Percentiles rank a stretch among this genome's conserved stretches.
Conservation (phyloP, 805 yeast species). For the Ogataea paraovalis region DNA sequence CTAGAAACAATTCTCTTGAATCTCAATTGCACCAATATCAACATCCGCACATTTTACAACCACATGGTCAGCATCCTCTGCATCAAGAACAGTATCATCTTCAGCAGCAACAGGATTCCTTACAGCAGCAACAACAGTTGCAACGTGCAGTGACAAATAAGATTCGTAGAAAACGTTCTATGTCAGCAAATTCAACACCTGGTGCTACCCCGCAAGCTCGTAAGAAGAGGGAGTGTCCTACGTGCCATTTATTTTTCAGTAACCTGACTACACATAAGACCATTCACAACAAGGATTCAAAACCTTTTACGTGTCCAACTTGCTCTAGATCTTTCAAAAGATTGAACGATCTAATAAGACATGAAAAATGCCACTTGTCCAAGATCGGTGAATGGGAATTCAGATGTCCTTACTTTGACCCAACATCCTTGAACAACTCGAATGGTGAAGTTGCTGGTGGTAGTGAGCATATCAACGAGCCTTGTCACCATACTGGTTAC, state of each 20-base stretch:
- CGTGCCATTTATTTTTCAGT: slow-evolving; percentile 50
- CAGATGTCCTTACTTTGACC: slow-evolving; percentile 74
- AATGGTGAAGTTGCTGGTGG: neutral
- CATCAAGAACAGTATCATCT: neutral
- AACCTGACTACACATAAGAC: slow-evolving; percentile 82
- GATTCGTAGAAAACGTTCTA: slow-evolving; percentile 4
- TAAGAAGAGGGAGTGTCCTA: slow-evolving; percentile 35
- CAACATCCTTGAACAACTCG: slow-evolving; percentile 4
- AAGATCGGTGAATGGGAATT: slow-evolving; percentile 66
- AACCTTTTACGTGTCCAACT: slow-evolving; percentile 75
- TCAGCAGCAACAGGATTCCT: neutral
- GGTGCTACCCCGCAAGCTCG: slow-evolving; percentile 18
- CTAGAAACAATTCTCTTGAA: slow-evolving; percentile 8
- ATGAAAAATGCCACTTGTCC: slow-evolving; percentile 80
- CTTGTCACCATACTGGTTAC: slow-evolving; percentile 79
- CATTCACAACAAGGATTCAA: slow-evolving; percentile 67
- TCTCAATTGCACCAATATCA: neutral
- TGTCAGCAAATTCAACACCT: slow-evolving; percentile 9
- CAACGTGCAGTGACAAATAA: neutral
- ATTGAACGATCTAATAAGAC: slow-evolving; percentile 81
- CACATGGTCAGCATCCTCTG: neutral
- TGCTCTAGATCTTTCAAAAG: slow-evolving; percentile 86
- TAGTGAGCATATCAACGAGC: slow-evolving; percentile 13
- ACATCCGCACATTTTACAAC: slow-evolving; percentile 1
- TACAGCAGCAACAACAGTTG: neutral